Conservation (phyloP, 2,329 filamentous ascomycete genomes). For the Calonectria pauciramosa region DNA sequence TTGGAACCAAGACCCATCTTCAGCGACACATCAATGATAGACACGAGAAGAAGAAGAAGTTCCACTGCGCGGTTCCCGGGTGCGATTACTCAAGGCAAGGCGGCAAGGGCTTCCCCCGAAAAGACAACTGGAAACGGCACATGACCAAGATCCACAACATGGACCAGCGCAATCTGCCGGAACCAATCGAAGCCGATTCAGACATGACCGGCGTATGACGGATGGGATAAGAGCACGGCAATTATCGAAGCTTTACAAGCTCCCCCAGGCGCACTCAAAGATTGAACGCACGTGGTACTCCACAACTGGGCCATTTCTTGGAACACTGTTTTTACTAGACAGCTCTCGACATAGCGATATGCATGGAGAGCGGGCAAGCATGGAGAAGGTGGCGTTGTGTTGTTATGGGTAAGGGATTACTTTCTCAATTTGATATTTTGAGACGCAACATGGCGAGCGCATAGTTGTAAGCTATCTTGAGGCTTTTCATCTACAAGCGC, state of each 20-base stretch:
- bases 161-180: constrained; percentile 55
- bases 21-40: constrained; percentile 74
- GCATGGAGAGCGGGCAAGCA: constrained; percentile 21
- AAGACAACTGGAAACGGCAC: constrained; percentile 74
- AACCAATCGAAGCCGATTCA: constrained; percentile 58
- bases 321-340: constrained; percentile 22
- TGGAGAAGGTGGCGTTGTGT: constrained; percentile 22
- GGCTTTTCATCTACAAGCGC: background rate
- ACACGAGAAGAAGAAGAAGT: constrained; percentile 71
- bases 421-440: background rate
- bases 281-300: background rate
- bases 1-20: constrained; percentile 73
- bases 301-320: background rate
- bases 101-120: constrained; percentile 71
- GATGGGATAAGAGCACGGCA: background rate
- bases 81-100: constrained; percentile 70
- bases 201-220: constrained; percentile 44
- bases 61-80: constrained; percentile 67
- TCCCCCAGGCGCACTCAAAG: background rate
- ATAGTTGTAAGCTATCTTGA: background rate
- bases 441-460: background rate
- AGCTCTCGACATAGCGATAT: constrained; percentile 11
- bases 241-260: background rate
- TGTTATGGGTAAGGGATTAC: constrained; percentile 10
- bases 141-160: constrained; percentile 72